Percentiles rank a stretch among this genome's conserved stretches.
phyloP scores from a whole-genome alignment of 2,329 filamentous ascomycete genomes.

The Biscogniauxia mediterranea region DNA sequence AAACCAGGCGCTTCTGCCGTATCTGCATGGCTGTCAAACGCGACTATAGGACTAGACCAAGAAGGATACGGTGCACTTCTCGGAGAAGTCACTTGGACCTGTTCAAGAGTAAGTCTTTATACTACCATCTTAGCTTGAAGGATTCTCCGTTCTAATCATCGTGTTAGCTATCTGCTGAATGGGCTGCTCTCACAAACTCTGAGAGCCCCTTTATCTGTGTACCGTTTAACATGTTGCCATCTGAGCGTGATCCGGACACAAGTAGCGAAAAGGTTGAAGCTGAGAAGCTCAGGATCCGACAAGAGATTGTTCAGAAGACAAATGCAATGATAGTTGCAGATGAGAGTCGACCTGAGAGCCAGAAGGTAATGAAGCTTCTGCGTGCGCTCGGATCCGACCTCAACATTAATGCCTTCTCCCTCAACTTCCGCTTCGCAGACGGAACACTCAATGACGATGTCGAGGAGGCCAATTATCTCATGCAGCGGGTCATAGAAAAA shows the following conservation, averaged over 20 bases:
- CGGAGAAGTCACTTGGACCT: slow-evolving; percentile 43
- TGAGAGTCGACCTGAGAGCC: slow-evolving; percentile 22
- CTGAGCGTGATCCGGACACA: slow-evolving; percentile 28
- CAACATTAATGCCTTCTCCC: slow-evolving; percentile 45
- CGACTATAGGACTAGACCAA: slow-evolving; percentile 40
- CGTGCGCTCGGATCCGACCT: slow-evolving; percentile 43
- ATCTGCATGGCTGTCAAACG: slow-evolving; percentile 44
- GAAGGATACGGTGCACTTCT: slow-evolving; percentile 43
- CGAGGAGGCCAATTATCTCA: slow-evolving; percentile 49
- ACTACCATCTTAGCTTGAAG: not conserved
- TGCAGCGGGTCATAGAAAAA: slow-evolving; percentile 41
- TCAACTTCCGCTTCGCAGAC: slow-evolving; percentile 42
- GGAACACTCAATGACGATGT: slow-evolving; percentile 42
- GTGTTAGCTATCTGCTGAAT: slow-evolving; percentile 38
- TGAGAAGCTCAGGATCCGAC: slow-evolving; percentile 38
- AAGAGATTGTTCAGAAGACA: slow-evolving; percentile 37
- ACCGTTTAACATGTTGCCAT: slow-evolving; percentile 42
- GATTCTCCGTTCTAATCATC: slow-evolving; percentile 1
- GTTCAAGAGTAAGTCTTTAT: slow-evolving; percentile 34
- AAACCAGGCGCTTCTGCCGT: slow-evolving; percentile 46
- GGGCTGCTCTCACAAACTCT: slow-evolving; percentile 38
- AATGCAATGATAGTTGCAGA: slow-evolving; percentile 37
- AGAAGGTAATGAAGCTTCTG: slow-evolving; percentile 39
- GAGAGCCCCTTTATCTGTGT: slow-evolving; percentile 37
- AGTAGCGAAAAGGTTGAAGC: slow-evolving; percentile 30